These are phyloP conservation scores for Sporothrix schenckii DNA, from an alignment of 2,329 filamentous ascomycete genomes.

Conservation along the genomic window DNA sequence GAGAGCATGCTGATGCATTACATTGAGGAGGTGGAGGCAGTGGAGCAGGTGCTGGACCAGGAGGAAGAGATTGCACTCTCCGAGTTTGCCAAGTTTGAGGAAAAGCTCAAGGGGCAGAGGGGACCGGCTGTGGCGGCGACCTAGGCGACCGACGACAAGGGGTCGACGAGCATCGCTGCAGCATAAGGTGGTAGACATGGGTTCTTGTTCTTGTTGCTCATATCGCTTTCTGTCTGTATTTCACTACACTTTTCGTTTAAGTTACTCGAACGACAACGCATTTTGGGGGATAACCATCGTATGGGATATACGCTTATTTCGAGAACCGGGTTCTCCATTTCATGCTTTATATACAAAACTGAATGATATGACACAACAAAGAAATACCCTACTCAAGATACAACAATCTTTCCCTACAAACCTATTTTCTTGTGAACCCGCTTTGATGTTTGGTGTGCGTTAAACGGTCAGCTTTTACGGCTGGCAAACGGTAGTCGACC, in stretches of 20 bases:
- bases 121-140: conserved; percentile 46
- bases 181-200: background rate
- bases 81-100: conserved; percentile 94
- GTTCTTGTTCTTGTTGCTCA: background rate
- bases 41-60: conserved; percentile 85
- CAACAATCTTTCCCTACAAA: background rate
- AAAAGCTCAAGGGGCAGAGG: conserved; percentile 68
- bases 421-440: no score
- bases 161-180: conserved; percentile 38
- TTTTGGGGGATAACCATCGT: background rate
- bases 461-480: background rate
- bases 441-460: no score
- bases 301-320: background rate
- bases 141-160: conserved; percentile 44
- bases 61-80: conserved; percentile 85
- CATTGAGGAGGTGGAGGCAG: conserved; percentile 93
- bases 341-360: background rate
- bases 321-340: background rate
- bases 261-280: conserved; percentile 1
- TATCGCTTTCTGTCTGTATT: background rate
- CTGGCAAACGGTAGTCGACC: background rate
- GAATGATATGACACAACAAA: conserved; percentile 12
- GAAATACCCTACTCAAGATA: conserved; percentile 13
- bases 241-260: background rate
- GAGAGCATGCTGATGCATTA: conserved; percentile 99